Base-by-base conservation (phyloP, 345 rosid species). In the Syzygium aqueum region DNA sequence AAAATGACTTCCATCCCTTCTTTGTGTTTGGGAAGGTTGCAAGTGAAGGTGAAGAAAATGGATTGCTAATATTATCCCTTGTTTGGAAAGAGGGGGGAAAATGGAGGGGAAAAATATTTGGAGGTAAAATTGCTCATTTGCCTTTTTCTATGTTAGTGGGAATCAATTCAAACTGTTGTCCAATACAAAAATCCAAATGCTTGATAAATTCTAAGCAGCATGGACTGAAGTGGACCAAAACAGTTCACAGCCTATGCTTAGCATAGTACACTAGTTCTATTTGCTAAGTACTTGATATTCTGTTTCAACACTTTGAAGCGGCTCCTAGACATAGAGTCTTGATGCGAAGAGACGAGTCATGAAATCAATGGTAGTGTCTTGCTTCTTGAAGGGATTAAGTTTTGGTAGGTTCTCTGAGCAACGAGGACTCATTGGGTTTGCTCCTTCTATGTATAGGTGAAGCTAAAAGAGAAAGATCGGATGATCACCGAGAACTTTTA, bases 401-500 rank as follows among this genome's bases (percentile, higher is more conserved):
- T 67, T 67, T 67, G 25, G 80, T 67, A 2, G 40, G 80, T 67
- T 30, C 46, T 33, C 46, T 33, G 19, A 25, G 10, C 33, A 11
- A 40, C 12, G 50, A 50, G 80, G 33, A 50, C 23, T 87, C 51
- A 77, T 80, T n/a, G 65, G 86, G 53, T 84, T 77, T 86, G 54
- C 52, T 87, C 63, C 43, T 86, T 56, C 86, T 85, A 19, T 73
- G 49, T 63, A 46, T 30, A 90, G 91, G 89, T 89, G 85, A 89
- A 87, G 85, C 87, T 89, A 87, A 87, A 89, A 91, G 91, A 89
- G 85, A 93, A 91, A 88, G 89, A 92, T 85, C 92, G 86, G 89
- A 89, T 89, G 92, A 91, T 94, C 67, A 83, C 93, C 22, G 93
- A 93, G 16, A 89, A 89, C 88, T 92, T 94, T 83, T 92, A 91